Conservation (phyloP, 768 basidiomycete species). For the Tricholoma matsutake region DNA sequence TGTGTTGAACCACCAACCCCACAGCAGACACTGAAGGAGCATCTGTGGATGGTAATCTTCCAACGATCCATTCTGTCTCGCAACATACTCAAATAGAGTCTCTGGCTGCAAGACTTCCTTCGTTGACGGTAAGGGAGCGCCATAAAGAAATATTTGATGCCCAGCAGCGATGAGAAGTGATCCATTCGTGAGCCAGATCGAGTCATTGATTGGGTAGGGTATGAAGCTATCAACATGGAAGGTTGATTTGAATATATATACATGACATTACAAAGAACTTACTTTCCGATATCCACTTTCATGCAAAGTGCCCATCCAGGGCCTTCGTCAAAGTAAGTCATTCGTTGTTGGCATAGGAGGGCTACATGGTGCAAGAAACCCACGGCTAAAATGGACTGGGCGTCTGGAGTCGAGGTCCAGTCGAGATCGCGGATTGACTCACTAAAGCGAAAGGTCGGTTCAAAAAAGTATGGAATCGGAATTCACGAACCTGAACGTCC, state of each 20-base stretch:
- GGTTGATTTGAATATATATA: not conserved
- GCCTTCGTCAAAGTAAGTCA: conserved; percentile 85
- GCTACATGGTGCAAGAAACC: conserved; percentile 79
- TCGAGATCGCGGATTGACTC: conserved; percentile 81
- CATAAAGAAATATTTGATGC: conserved; percentile 81
- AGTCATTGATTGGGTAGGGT: conserved; percentile 79
- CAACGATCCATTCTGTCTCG: conserved; percentile 79
- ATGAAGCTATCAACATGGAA: conserved; percentile 51
- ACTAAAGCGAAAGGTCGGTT: conserved; percentile 16
- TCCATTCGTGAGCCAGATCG: conserved; percentile 87
- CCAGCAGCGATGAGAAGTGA: conserved; percentile 79
- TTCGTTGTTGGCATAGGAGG: conserved; percentile 88
- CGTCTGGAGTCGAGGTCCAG: conserved; percentile 90
- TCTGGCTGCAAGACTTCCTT: conserved; percentile 21
- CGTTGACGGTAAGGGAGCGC: conserved; percentile 36
- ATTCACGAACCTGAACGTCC: conserved; percentile 51
- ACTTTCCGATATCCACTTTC: conserved; percentile 70
- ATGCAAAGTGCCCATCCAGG: conserved; percentile 77
- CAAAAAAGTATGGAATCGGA: not conserved
- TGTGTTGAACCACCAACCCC: conserved; percentile 53
- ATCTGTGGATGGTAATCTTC: conserved; percentile 93
- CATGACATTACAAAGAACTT: conserved; percentile 21
- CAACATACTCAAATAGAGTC: conserved; percentile 80
- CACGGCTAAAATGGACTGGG: conserved; percentile 87
- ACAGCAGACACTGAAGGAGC: conserved; percentile 85